Base-by-base conservation (phyloP, 306 rosid genomes). In the Ziziphus jujuba region DNA sequence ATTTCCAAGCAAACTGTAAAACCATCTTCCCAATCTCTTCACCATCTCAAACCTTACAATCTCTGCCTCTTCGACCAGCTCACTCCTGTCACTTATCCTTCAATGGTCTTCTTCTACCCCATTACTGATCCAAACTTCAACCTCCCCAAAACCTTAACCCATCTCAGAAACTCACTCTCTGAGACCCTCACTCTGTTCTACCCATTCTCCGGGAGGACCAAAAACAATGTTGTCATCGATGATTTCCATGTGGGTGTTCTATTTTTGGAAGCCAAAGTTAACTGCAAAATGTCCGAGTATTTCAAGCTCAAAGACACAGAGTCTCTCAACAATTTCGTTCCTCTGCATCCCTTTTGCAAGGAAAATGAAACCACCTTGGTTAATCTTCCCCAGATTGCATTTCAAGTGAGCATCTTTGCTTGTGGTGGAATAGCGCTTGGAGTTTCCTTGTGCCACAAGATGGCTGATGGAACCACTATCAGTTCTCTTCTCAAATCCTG, bases 391-490 rank as follows among this genome's bases (percentile, higher is more conserved):
- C 80, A 63, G 28, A 21, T 82, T 3, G 79, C 75, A 13, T 56
- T 84, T 8, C 89, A 87, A 62, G 79, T 82, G 36, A 87, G 33
- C 74, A 23, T 49, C 0, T 87, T 87, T 23, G 52, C 61, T 20
- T 87, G 93, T 63, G 86, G 89, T 52, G 87, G 89, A 52, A 59
- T 82, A 57, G 84, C 89, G 21, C 53, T 87, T 24, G 87, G 80
- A 0, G 15, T 69, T 33, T 76, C 84, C 53, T 56, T 66, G 21
- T 81, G 77, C 19, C 90, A 87, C 72, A 87, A 73, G 10, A 14
- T 70, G 2, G 33, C 59, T n/a, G 93, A 87, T 68, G 86, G 81
- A 22, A 19, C 34, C 2, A 72, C 88, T 1, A 15, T 63, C 9
- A 44, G 77, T 24, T 1, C 56, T 14, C 69, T 87, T 43, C 38